Percentiles rank a stretch among this genome's conserved stretches.
phyloP scores from a whole-genome alignment of 2,329 filamentous ascomycete genomes.

The Apiospora koreana region DNA sequence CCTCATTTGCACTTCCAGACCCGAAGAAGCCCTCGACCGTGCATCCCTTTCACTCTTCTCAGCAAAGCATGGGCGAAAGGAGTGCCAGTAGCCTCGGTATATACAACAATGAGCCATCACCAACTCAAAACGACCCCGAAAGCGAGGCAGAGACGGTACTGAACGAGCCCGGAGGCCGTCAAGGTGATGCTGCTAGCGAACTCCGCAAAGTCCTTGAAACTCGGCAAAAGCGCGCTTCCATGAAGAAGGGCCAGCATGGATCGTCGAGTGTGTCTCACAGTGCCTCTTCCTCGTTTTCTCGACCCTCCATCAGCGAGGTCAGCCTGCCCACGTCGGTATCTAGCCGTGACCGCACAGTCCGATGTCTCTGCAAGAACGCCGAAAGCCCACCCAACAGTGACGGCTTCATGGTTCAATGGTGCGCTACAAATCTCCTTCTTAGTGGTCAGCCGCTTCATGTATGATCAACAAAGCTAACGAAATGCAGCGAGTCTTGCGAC shows the following conservation, averaged over 20 bases:
- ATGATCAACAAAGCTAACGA: neutral
- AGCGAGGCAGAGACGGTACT: conserved; percentile 63
- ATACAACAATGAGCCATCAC: conserved; percentile 33
- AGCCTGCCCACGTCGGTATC: conserved; percentile 49
- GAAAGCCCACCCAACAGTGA: conserved; percentile 41
- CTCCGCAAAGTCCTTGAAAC: conserved; percentile 59
- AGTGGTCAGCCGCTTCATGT: neutral
- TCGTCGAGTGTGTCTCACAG: conserved; percentile 31
- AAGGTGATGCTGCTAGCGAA: conserved; percentile 61
- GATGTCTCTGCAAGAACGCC: conserved; percentile 56
- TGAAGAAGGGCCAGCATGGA: conserved; percentile 37
- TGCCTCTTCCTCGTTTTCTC: conserved; percentile 44
- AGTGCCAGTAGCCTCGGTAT: conserved; percentile 46
- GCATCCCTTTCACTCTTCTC: conserved; percentile 40
- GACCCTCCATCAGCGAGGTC: conserved; percentile 51
- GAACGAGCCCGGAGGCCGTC: conserved; percentile 42
- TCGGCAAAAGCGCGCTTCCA: conserved; percentile 42
- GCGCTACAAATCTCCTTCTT: conserved; percentile 28
- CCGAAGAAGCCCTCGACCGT: conserved; percentile 40
- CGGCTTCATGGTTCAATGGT: conserved; percentile 66
- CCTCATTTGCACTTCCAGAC: conserved; percentile 59
- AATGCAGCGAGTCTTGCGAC: conserved; percentile 63
- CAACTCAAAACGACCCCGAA: conserved; percentile 33
- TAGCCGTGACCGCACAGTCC: conserved; percentile 43
- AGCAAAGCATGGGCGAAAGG: conserved; percentile 49